Percentiles rank a stretch among this genome's conserved stretches.
phyloP scores from a whole-genome alignment of 129 eudicot genomes.

The Gnaphalium uliginosum region DNA sequence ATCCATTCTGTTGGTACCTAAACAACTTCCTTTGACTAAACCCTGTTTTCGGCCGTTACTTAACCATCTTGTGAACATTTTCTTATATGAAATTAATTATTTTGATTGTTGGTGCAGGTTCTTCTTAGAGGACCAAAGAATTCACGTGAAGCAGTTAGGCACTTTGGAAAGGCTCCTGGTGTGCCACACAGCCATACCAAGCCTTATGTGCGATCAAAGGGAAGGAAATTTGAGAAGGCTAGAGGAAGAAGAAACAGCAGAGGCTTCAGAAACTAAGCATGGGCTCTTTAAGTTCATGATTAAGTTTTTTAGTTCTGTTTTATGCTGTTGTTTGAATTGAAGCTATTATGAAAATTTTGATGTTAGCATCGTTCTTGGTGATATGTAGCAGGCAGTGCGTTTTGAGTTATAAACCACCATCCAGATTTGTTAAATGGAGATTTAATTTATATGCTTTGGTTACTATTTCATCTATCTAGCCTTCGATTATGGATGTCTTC shows the following conservation, averaged over 20 bases:
- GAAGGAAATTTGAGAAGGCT: constrained; percentile 65
- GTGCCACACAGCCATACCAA: constrained; percentile 84
- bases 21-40: too few species aligned
- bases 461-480: not conserved
- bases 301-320: not conserved
- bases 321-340: constrained; percentile 25
- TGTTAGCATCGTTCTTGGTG: constrained; percentile 11
- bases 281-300: not conserved
- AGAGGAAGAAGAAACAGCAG: constrained; percentile 79
- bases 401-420: constrained; percentile 7
- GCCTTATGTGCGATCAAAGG: constrained; percentile 66
- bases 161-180: constrained; percentile 81
- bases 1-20: too few species aligned
- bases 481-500: not conserved
- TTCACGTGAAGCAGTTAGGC: constrained; percentile 65
- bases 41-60: too few species aligned
- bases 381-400: constrained; percentile 13
- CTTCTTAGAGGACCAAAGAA: constrained; percentile 75
- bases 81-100: not conserved
- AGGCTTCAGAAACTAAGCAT: constrained; percentile 58
- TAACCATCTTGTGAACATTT: too few species aligned
- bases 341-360: constrained; percentile 13
- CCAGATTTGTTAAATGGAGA: constrained; percentile 4
- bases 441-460: not conserved
- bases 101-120: constrained; percentile 39